These are phyloP conservation scores for Pterocarpus santalinus DNA, from an alignment of 306 rosid species.

Conservation along the genomic window DNA sequence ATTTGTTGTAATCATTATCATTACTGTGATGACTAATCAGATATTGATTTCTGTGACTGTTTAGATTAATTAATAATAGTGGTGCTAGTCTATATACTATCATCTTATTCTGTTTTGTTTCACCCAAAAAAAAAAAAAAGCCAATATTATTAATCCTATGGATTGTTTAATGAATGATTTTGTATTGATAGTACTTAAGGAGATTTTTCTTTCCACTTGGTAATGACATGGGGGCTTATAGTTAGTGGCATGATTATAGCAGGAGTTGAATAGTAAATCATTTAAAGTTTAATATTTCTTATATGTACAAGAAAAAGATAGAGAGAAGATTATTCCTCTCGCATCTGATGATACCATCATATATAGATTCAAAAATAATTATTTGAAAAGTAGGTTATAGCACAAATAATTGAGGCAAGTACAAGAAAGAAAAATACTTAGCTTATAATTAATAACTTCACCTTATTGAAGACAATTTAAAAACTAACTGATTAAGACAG, in stretches of 20 bases:
- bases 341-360: conserved; percentile 3
- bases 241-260: neutral
- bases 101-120: neutral
- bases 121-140: neutral
- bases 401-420: neutral
- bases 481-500: neutral
- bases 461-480: neutral
- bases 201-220: neutral
- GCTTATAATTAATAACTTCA: neutral
- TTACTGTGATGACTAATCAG: conserved; percentile 18
- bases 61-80: neutral
- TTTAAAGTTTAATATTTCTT: neutral
- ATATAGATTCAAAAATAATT: neutral
- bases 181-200: too few species aligned
- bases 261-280: neutral
- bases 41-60: conserved; percentile 3
- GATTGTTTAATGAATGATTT: neutral
- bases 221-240: neutral
- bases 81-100: neutral
- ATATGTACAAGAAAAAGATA: neutral
- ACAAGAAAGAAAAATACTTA: neutral
- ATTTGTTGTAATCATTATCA: conserved; percentile 10
- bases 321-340: neutral
- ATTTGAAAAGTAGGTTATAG: neutral
- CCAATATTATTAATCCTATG: neutral